Percentiles rank a stretch among this genome's conserved stretches.
Conservation (phyloP, 495 filamentous ascomycete species). For the Penicillium soppii region DNA sequence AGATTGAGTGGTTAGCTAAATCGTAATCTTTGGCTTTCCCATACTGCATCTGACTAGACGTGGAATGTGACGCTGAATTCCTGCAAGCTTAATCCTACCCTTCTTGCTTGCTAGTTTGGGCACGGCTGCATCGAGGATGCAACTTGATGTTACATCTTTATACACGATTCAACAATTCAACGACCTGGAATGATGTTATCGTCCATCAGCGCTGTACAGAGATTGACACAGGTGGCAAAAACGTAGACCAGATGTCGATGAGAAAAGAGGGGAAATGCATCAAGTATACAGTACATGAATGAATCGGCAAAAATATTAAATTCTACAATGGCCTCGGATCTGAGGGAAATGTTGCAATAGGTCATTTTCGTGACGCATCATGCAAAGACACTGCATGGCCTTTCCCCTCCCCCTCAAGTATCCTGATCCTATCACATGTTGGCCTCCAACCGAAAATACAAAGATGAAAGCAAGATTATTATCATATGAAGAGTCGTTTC, state of each 20-base stretch:
- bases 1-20: neutral
- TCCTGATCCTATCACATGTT: neutral
- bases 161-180: neutral
- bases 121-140: constrained; percentile 3
- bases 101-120: neutral
- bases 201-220: neutral
- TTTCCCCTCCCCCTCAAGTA: neutral
- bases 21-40: neutral
- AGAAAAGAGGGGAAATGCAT: constrained; percentile 2
- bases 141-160: constrained; percentile 5
- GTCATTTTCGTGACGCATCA: neutral
- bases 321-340: neutral
- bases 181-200: neutral
- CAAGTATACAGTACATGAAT: neutral
- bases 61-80: neutral
- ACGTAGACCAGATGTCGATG: neutral
- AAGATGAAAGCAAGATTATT: neutral
- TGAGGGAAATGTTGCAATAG: neutral
- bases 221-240: neutral
- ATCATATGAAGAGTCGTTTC: neutral
- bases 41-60: neutral
- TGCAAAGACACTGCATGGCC: constrained; percentile 1
- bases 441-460: neutral
- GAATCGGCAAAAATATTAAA: neutral
- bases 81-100: neutral